These are phyloP conservation scores for Drechslera avenae DNA, from an alignment of 2,329 filamentous ascomycete genomes.

Conservation along the genomic window DNA sequence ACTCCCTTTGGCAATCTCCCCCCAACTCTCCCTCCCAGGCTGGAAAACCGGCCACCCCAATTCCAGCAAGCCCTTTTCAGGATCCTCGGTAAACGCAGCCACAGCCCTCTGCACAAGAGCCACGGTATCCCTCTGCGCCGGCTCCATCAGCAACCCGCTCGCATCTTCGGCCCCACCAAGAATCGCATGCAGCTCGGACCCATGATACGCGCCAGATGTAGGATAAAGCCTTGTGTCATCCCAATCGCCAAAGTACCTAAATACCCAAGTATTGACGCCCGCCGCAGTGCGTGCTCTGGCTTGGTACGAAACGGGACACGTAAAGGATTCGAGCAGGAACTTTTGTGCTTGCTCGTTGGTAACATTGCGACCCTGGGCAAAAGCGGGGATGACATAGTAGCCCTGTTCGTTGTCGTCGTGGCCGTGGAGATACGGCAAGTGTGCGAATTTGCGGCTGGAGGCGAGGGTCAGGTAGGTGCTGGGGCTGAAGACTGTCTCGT, in stretches of 20 bases:
- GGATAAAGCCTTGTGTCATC: constrained; percentile 26
- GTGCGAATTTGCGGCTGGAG: constrained; percentile 16
- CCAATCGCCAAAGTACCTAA: constrained; percentile 30
- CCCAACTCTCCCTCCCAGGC: constrained; percentile 12
- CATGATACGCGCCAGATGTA: constrained; percentile 31
- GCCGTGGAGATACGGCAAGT: constrained; percentile 24
- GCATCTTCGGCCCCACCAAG: constrained; percentile 27
- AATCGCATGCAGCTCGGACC: constrained; percentile 30
- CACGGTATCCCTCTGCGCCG: constrained; percentile 17
- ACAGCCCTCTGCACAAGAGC: constrained; percentile 24
- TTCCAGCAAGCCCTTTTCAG: constrained; percentile 16
- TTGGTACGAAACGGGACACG: constrained; percentile 20
- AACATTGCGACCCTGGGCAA: constrained; percentile 23
- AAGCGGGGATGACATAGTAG: constrained; percentile 27
- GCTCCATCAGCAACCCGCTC: constrained; percentile 16
- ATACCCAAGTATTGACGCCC: constrained; percentile 23
- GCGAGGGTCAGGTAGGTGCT: constrained; percentile 24
- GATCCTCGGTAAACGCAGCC: constrained; percentile 25
- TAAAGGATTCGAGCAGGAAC: constrained; percentile 23
- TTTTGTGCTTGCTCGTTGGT: constrained; percentile 16
- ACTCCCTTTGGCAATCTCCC: constrained; percentile 18
- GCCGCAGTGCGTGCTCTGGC: constrained; percentile 12
- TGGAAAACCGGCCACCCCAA: constrained; percentile 24
- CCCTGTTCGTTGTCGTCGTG: constrained; percentile 29
- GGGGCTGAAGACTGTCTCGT: constrained; percentile 25